A percentile compares a stretch with the other conserved stretches of the same genome.
phyloP scores from a whole-genome alignment of 257 asterid genomes.

The Petrea volubilis region DNA sequence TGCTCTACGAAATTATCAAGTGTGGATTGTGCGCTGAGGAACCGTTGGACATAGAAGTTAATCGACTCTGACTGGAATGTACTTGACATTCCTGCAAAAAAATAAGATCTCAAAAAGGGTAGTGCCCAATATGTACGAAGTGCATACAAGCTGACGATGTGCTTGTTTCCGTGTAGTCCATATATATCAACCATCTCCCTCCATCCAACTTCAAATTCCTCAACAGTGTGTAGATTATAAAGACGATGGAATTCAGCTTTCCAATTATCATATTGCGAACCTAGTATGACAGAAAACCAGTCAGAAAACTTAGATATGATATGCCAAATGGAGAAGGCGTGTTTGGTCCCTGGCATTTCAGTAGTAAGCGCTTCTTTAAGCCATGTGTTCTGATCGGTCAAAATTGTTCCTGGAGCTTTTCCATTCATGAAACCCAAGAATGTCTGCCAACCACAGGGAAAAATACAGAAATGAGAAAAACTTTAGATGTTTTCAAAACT shows the following conservation, averaged over 20 bases:
- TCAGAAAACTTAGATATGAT: conserved; percentile 52
- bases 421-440: conserved; percentile 57
- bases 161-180: conserved; percentile 56
- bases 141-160: conserved; percentile 53
- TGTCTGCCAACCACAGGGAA: conserved; percentile 36
- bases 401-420: conserved; percentile 53
- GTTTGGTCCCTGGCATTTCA: conserved; percentile 61
- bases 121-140: conserved; percentile 60
- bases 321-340: conserved; percentile 61
- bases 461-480: conserved; percentile 7
- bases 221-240: conserved; percentile 44
- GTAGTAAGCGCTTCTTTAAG: conserved; percentile 55
- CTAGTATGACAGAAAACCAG: conserved; percentile 56
- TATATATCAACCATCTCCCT: conserved; percentile 54
- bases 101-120: conserved; percentile 48
- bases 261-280: conserved; percentile 53
- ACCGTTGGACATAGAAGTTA: conserved; percentile 47
- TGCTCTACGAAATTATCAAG: conserved; percentile 53
- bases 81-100: conserved; percentile 61
- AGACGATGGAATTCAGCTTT: conserved; percentile 53
- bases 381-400: conserved; percentile 63
- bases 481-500: not conserved
- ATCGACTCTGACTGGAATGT: conserved; percentile 46
- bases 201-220: conserved; percentile 64
- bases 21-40: conserved; percentile 47